phyloP scores from a whole-genome alignment of 2,329 filamentous ascomycete genomes.

The Epichloe gansuensis region DNA sequence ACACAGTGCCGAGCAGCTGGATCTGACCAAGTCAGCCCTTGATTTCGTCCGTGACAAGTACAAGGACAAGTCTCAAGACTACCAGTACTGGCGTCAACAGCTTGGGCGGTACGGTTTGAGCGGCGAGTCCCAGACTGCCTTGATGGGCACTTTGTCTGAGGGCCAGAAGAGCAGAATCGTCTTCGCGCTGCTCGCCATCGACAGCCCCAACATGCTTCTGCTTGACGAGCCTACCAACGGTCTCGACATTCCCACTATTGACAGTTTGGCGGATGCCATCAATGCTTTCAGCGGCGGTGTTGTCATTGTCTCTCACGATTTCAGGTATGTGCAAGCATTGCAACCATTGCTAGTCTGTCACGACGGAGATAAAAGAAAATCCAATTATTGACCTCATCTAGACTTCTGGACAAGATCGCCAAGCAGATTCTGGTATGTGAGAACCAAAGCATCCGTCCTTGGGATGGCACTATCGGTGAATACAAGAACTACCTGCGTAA shows the following conservation, averaged over 20 bases:
- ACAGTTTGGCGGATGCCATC: slow-evolving; percentile 94
- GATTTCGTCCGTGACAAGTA: slow-evolving; percentile 98
- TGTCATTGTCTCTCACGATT: slow-evolving; percentile 96
- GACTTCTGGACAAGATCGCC: slow-evolving; percentile 96
- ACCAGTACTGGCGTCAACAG: slow-evolving; percentile 99
- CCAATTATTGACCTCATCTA: slow-evolving; percentile 23
- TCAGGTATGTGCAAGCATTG: slow-evolving; percentile 53
- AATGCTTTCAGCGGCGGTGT: slow-evolving; percentile 94
- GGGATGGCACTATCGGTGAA: slow-evolving; percentile 78
- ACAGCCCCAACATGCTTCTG: slow-evolving; percentile 92
- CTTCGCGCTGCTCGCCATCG: slow-evolving; percentile 90
- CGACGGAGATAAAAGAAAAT: neutral
- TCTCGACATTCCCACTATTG: slow-evolving; percentile 96
- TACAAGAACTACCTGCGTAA: slow-evolving; percentile 99
- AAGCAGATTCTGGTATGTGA: slow-evolving; percentile 99
- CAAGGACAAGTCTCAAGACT: slow-evolving; percentile 76
- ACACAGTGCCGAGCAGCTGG: slow-evolving; percentile 96
- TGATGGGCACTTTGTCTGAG: slow-evolving; percentile 96
- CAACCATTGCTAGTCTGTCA: neutral
- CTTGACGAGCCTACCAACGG: slow-evolving; percentile 99
- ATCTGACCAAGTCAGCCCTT: slow-evolving; percentile 91
- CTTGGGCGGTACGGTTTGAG: slow-evolving; percentile 88
- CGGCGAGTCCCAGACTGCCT: slow-evolving; percentile 85
- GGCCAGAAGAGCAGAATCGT: slow-evolving; percentile 98
- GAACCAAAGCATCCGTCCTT: slow-evolving; percentile 83